phyloP scores from a whole-genome alignment of 306 rosid genomes.

The Lablab purpureus region DNA sequence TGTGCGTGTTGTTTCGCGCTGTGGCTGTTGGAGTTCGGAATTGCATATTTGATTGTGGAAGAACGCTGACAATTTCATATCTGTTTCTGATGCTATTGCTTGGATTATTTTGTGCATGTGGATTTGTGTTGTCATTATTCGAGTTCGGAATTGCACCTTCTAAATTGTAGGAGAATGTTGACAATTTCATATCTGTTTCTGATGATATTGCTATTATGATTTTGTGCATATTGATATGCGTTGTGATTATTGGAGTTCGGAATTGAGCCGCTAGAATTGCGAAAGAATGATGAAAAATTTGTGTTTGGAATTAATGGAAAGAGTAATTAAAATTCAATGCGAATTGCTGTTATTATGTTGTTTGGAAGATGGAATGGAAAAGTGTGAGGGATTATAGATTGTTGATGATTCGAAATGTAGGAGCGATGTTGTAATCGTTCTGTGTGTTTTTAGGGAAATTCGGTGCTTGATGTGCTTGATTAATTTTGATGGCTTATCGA shows the following conservation, averaged over 20 bases:
- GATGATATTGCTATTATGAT: not conserved
- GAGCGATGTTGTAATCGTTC: not conserved
- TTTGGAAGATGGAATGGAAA: not conserved
- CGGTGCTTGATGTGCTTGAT: not conserved
- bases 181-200: not conserved
- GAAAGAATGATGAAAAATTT: not conserved
- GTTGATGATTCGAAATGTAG: conserved; percentile 11
- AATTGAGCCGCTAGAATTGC: not conserved
- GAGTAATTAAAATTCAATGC: not conserved
- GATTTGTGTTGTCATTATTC: too few species aligned
- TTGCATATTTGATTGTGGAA: too few species aligned
- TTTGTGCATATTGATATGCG: not conserved
- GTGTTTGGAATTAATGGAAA: not conserved
- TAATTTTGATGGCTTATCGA: not conserved
- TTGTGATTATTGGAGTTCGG: not conserved
- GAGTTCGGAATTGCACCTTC: not conserved
- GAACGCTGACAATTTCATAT: not conserved
- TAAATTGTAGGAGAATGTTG: not conserved
- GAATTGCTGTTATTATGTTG: not conserved
- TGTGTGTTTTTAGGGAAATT: not conserved
- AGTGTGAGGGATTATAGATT: not conserved
- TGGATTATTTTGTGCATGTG: too few species aligned
- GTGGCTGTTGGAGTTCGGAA: not conserved
- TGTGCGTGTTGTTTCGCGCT: not conserved
- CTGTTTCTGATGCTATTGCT: too few species aligned